These are phyloP conservation scores for Camellia japonica DNA, from an alignment of 148 eudicot genomes.

Conservation along the genomic window DNA sequence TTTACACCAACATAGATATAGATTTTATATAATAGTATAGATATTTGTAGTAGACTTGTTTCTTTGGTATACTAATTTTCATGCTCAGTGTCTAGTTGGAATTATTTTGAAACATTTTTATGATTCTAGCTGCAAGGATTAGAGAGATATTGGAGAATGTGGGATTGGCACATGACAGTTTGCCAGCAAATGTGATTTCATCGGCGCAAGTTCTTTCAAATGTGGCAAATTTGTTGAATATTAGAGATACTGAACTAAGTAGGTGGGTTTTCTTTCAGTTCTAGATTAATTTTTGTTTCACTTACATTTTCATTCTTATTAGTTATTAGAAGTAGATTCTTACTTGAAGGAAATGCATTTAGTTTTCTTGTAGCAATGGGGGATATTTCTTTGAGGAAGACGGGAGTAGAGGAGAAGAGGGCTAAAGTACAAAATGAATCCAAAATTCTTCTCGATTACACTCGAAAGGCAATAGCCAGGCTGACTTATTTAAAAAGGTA, in stretches of 20 bases:
- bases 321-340: constrained; percentile 7
- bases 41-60: not conserved
- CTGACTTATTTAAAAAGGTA: constrained; percentile 92
- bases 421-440: constrained; percentile 93
- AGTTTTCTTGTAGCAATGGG: constrained; percentile 95
- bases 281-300: not conserved
- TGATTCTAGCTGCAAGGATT: constrained; percentile 77
- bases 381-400: constrained; percentile 84
- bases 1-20: too few species aligned
- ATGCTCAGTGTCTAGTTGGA: not conserved
- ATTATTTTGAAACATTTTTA: constrained; percentile 10
- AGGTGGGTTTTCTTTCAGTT: constrained; percentile 48
- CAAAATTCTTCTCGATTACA: constrained; percentile 86
- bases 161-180: constrained; percentile 93
- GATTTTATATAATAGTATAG: too few species aligned
- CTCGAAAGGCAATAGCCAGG: constrained; percentile 89
- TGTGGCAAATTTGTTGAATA: constrained; percentile 68
- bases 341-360: constrained; percentile 17
- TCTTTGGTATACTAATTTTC: constrained; percentile 14
- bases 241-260: constrained; percentile 94
- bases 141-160: constrained; percentile 89
- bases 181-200: constrained; percentile 75
- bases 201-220: constrained; percentile 76
- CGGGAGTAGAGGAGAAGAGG: constrained; percentile 91
- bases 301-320: not conserved